Percentiles rank a stretch among this genome's conserved stretches.
phyloP scores from a whole-genome alignment of 2,329 filamentous ascomycete species.

The Xylaria sp. region DNA sequence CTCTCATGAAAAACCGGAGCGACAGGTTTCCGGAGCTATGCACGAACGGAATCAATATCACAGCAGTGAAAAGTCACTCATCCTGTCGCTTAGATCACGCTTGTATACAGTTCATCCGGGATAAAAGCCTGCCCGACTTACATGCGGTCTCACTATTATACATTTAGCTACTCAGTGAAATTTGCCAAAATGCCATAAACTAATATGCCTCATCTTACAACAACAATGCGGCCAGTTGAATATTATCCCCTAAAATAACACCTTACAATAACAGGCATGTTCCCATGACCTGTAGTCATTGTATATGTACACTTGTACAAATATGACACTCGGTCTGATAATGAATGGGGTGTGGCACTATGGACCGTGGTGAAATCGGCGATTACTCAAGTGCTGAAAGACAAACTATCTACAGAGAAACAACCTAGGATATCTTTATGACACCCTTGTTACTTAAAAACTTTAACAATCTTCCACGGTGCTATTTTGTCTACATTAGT shows the following conservation, averaged over 20 bases:
- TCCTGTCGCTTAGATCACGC: background rate
- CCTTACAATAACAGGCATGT: background rate
- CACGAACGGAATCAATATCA: background rate
- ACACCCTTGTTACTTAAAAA: too few species aligned
- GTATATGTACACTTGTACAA: conserved; percentile 4
- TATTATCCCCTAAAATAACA: background rate
- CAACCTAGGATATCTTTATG: background rate
- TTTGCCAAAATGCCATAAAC: background rate
- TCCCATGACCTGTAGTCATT: background rate
- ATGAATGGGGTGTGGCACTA: background rate
- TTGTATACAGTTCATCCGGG: background rate
- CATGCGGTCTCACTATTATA: background rate
- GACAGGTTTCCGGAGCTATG: background rate
- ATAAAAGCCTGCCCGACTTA: background rate
- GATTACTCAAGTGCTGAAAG: conserved; percentile 16
- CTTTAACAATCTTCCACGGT: background rate
- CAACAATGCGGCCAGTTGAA: background rate
- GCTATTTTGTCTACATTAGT: background rate
- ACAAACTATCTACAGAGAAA: background rate
- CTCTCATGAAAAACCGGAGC: background rate
- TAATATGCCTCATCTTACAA: background rate
- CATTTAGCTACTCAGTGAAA: background rate
- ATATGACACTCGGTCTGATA: background rate
- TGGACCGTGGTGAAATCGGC: conserved; percentile 14
- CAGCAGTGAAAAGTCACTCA: background rate